Conservation (phyloP, 768 basidiomycete species). For the Pulveroboletus sp. region DNA sequence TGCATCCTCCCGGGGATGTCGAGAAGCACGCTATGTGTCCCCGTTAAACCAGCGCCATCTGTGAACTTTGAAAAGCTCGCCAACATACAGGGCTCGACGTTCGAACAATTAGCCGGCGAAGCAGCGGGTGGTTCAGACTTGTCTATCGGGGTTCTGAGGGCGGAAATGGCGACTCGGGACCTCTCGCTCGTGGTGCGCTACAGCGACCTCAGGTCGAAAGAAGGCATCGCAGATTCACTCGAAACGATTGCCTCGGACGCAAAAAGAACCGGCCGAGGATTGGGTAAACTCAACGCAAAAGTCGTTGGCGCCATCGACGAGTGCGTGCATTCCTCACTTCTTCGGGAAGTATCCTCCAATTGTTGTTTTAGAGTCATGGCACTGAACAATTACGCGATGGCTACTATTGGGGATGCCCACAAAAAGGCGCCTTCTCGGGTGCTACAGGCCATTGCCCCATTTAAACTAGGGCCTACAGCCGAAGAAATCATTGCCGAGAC, state of each 20-base stretch:
- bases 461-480: constrained; percentile 32
- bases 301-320: constrained; percentile 73
- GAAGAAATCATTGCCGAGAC: constrained; percentile 47
- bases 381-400: constrained; percentile 67
- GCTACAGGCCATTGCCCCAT: constrained; percentile 39
- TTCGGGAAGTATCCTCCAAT: constrained; percentile 1
- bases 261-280: constrained; percentile 51
- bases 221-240: constrained; percentile 51
- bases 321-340: constrained; percentile 37
- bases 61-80: constrained; percentile 62
- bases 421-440: constrained; percentile 26
- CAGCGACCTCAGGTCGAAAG: constrained; percentile 59
- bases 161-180: constrained; percentile 73
- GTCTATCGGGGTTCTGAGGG: constrained; percentile 66
- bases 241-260: constrained; percentile 57
- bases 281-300: constrained; percentile 61
- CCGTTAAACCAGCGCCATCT: constrained; percentile 22
- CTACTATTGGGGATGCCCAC: constrained; percentile 43
- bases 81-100: constrained; percentile 55
- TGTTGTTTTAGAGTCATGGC: constrained; percentile 56
- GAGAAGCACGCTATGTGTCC: constrained; percentile 41
- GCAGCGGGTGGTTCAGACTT: constrained; percentile 55
- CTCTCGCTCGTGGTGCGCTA: constrained; percentile 57
- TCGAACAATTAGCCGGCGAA: constrained; percentile 60
- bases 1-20: constrained; percentile 62